Base-by-base conservation (phyloP, 2,329 filamentous ascomycete species). In the Ophiocordyceps polyrhachis-furcata region DNA sequence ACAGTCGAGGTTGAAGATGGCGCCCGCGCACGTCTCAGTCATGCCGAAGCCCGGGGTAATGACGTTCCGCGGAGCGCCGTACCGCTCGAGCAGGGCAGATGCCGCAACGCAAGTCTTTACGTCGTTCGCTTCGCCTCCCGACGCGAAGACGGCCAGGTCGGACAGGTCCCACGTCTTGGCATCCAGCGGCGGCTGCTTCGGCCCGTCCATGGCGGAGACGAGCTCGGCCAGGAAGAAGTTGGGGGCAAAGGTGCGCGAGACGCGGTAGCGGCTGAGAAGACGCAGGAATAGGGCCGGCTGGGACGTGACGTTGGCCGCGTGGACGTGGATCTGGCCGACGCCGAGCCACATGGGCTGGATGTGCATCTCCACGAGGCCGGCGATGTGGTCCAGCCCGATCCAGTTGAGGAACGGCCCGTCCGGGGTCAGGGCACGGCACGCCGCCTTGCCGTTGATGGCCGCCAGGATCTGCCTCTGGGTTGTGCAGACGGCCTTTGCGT, bases 351-450 rank as follows among this genome's bases (percentile, higher is more conserved):
- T 51, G 1, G 71, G 68, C 14, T 64, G 64, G 0, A 76, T 52
- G 49, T 76, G 73, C 15, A 69, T 64, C 44, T 77, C 68, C 1
- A 61, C 56, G 3, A 78, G 54, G 47, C 57, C 65, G 0, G 67
- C 73, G 11, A 74, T 70, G 46, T 76, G 73, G 48, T 76, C 71
- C 8, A 74, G 55, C 0, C 62, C 62, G 14, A 71, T 63, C 69
- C 69, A 73, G 47, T 66, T 69, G 4, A 73, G 51, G 35, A 67
- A 63, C 17, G 62, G 50, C 9, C 58, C 49, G 9, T 57, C 55
- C 4, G 48, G 41, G 0, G 53, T 53, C 2, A 56, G 55, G 9
- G n/a, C 17, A 11, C 42, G 37, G 19, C 58, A 55, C 13, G 28
- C 48, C 47, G 42, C 45, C 50, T 73, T 73, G 19, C 65, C 66